Conservation (phyloP, 2,329 filamentous ascomycete genomes). For the Talaromyces marneffei region DNA sequence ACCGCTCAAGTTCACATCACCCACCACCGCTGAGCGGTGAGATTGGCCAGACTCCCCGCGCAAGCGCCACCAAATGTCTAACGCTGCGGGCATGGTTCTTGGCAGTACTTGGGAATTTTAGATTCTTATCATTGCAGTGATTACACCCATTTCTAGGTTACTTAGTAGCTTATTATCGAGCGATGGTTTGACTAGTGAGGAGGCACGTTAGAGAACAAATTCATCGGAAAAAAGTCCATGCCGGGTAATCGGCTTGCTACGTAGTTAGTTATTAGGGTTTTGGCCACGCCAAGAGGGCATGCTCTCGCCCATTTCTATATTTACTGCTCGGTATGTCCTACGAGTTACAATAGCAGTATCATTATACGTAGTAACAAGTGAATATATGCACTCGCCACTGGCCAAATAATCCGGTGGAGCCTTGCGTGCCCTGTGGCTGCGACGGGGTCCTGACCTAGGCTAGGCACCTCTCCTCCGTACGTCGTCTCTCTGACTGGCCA, state of each 20-base stretch:
- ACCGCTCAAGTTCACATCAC: neutral
- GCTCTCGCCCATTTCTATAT: too few species aligned
- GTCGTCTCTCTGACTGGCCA: neutral
- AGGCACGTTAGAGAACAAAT: neutral
- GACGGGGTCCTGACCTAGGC: neutral
- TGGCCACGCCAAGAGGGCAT: neutral
- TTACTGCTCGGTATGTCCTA: too few species aligned
- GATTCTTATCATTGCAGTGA: too few species aligned
- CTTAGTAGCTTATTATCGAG: too few species aligned
- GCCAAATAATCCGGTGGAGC: neutral
- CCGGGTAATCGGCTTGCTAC: neutral
- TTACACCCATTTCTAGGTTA: too few species aligned
- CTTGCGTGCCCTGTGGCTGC: neutral
- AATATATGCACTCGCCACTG: neutral
- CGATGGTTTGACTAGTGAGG: neutral
- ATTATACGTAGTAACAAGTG: too few species aligned
- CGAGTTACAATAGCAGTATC: too few species aligned
- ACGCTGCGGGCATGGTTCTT: neutral
- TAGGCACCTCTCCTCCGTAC: neutral
- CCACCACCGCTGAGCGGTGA: neutral
- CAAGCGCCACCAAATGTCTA: neutral
- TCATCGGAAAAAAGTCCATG: conserved; percentile 6
- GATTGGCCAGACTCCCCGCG: neutral
- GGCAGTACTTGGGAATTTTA: neutral
- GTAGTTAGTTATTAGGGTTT: neutral